Evolutionary conservation across 73 alveolate species (phyloP), one percentile per base, ranked within the genome.

Genomic region (Loxodes magnus): DNA sequence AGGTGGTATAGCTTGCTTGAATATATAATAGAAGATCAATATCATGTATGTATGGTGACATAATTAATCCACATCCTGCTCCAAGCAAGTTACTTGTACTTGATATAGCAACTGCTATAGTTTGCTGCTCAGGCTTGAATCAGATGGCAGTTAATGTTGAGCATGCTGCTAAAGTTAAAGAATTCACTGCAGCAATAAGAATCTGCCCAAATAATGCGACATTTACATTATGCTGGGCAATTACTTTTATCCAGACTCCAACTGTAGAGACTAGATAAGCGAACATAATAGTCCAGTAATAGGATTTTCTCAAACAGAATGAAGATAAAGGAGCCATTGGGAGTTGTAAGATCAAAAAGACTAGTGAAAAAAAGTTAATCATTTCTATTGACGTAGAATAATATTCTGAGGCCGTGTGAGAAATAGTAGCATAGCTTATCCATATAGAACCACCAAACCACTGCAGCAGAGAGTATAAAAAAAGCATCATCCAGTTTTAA

Each of bases 391-490:
- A 10, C 1, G 15, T 22, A 12, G 26, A 12, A 24, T 46, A 46
- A 41, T 46, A 46, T 10, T 25, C 39, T 25, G 28, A n/a, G n/a
- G 59, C 59, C 15, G 15, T 16, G 1, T 46, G 43, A 12, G 59
- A 10, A 9, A 46, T 46, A n/a, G 59, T 14, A 14, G 52, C 52
- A 28, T 14, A 38, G 19, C 52, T 38, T 5, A 38, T 38, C 52
- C 52, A 38, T 38, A 38, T 38, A 14, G 52, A 14, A 12, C 52
- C 52, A 38, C 52, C 52, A 12, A 38, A 38, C 52, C 52, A 38
- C 23, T 38, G 52, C 5, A 38, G 23, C n/a, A n/a, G n/a, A n/a
- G n/a, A n/a, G n/a, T n/a, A n/a, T n/a, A n/a, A n/a, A n/a, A n/a
- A n/a, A n/a, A n/a, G n/a, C n/a, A n/a, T n/a, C n/a, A n/a, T n/a